Conservation (phyloP, 352 stramenopile species). For the Phytophthora crassamura region DNA sequence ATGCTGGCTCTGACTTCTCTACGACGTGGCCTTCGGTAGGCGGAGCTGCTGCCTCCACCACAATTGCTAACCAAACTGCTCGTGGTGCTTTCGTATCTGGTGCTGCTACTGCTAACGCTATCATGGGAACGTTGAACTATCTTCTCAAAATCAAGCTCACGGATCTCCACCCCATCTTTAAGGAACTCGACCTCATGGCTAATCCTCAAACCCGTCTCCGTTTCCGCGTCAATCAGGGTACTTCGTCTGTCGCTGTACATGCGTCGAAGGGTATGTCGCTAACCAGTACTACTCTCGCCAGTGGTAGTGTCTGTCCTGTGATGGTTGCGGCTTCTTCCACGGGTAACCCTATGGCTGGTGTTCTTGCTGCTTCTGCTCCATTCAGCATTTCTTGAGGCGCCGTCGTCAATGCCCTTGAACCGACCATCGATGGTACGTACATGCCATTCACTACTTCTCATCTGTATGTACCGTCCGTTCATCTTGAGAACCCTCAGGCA, state of each 20-base stretch:
- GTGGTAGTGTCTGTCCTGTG: neutral
- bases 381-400: no score
- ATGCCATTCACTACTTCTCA: neutral
- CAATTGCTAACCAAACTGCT: neutral
- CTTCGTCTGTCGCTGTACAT: constrained; percentile 2
- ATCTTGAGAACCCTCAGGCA: no score
- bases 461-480: no score
- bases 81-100: constrained; percentile 9
- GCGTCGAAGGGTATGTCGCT: neutral
- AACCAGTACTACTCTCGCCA: neutral
- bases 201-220: constrained; percentile 13
- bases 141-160: constrained; percentile 5
- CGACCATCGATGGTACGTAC: neutral
- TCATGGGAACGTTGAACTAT: constrained; percentile 15
- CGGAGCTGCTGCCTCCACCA: constrained; percentile 1
- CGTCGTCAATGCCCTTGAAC: neutral
- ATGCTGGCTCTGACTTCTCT: no score
- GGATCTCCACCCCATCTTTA: constrained; percentile 8
- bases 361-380: no score
- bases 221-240: constrained; percentile 13
- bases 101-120: neutral
- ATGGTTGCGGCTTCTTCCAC: neutral
- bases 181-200: constrained; percentile 10
- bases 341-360: neutral
- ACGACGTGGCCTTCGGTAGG: no score